phyloP scores from a whole-genome alignment of 75 land plant genomes.

The Gnetum montanum region DNA sequence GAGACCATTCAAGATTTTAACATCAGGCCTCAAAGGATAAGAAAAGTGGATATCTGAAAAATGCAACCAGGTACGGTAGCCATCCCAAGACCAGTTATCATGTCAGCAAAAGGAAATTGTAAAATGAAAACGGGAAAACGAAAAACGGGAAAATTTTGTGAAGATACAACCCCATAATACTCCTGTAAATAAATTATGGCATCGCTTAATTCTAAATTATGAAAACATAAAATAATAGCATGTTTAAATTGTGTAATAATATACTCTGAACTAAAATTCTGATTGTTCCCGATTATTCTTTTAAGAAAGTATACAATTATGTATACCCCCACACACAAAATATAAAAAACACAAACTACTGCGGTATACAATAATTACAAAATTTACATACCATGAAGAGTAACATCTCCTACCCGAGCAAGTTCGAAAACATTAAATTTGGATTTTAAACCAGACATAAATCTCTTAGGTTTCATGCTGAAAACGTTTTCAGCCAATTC shows the following conservation, averaged over 20 bases:
- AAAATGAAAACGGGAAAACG: too few relatives aligned
- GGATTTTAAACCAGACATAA: constrained; percentile 42
- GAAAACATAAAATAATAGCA: too few relatives aligned
- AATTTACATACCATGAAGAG: constrained; percentile 56
- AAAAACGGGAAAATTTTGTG: too few relatives aligned
- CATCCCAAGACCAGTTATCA: neutral
- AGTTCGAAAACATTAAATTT: constrained; percentile 31
- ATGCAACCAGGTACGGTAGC: constrained; percentile 5
- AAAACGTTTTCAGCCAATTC: constrained; percentile 20
- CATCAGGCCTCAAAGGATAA: constrained; percentile 89
- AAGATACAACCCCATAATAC: too few relatives aligned
- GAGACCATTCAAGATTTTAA: constrained; percentile 61
- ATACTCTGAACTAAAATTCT: neutral
- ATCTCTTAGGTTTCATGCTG: constrained; percentile 9
- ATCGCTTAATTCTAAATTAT: too few relatives aligned
- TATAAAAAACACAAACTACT: too few relatives aligned
- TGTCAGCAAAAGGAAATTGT: too few relatives aligned
- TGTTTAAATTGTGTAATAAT: neutral
- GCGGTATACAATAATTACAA: too few relatives aligned
- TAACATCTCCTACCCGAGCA: constrained; percentile 81
- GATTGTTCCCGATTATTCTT: neutral
- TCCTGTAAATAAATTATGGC: too few relatives aligned
- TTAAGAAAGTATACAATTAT: too few relatives aligned
- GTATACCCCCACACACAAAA: too few relatives aligned
- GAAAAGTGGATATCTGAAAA: constrained; percentile 85